Evolutionary conservation across 305 asterid species (phyloP).

Genomic region (Euphrasia arctica): DNA sequence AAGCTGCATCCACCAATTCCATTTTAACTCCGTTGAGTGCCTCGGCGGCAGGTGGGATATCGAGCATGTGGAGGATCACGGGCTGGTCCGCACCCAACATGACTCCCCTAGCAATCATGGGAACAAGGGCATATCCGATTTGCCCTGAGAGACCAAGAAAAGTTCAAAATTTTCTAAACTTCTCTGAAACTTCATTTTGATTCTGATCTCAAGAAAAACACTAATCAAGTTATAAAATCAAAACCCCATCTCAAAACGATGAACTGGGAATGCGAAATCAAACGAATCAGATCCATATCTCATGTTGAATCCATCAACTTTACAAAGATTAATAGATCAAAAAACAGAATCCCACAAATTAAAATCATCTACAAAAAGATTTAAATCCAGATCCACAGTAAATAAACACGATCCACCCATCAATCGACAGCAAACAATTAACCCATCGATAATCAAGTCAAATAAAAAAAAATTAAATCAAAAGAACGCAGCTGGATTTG

Average conservation of each 20-base stretch:
- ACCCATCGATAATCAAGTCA: conserved; percentile 11
- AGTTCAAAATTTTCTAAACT: not conserved
- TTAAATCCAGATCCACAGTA: not conserved
- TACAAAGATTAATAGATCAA: not conserved
- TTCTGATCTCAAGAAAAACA: not conserved
- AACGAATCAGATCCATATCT: not conserved
- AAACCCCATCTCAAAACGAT: not conserved
- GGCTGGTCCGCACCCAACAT: conserved; percentile 95
- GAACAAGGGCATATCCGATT: conserved; percentile 83
- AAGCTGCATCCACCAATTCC: conserved; percentile 92
- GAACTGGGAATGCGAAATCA: not conserved
- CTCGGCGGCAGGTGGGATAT: conserved; percentile 90
- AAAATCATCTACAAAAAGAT: not conserved
- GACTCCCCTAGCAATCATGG: conserved; percentile 90
- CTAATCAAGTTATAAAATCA: not conserved
- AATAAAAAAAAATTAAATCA: not conserved
- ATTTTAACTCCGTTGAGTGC: conserved; percentile 89
- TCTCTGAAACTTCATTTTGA: not conserved
- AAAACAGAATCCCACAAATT: too few species aligned
- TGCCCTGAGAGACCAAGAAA: conserved; percentile 46
- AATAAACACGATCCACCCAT: conserved; percentile 16
- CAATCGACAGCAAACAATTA: conserved; percentile 8
- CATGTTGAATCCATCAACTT: not conserved
- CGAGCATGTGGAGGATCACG: conserved; percentile 91
- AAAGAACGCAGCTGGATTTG: conserved; percentile 18